These are phyloP conservation scores for Colletotrichum liaoningense DNA, from an alignment of 2,329 filamentous ascomycete species.

Conservation along the genomic window DNA sequence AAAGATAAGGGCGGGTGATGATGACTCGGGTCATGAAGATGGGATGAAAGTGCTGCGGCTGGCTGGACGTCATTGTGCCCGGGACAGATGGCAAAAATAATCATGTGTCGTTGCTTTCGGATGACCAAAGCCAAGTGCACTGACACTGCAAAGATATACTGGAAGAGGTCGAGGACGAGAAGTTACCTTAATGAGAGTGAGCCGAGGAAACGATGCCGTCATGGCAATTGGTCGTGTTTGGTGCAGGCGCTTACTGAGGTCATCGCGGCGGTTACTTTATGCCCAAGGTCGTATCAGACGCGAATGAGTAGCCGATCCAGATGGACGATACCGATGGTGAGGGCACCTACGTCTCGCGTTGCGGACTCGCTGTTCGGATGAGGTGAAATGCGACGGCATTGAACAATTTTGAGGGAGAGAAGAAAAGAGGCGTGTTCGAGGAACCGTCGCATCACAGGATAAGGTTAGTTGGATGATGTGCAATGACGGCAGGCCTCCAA, in stretches of 20 bases:
- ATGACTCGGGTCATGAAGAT: background rate
- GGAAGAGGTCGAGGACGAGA: background rate
- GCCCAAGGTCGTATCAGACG: conserved; percentile 8
- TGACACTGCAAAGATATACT: background rate
- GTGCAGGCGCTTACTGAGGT: conserved; percentile 13
- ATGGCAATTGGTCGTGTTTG: background rate
- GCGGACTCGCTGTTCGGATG: background rate
- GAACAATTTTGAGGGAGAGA: background rate
- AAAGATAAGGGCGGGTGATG: background rate
- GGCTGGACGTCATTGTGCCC: background rate
- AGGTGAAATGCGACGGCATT: background rate
- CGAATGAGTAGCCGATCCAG: background rate
- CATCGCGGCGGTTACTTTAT: background rate
- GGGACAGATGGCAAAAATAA: background rate
- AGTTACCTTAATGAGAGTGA: background rate
- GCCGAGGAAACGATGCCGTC: background rate
- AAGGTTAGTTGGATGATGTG: conserved; percentile 2
- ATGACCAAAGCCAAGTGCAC: background rate
- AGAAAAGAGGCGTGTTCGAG: background rate
- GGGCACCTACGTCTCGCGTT: background rate
- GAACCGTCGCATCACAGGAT: background rate
- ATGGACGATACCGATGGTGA: background rate
- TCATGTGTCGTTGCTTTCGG: background rate
- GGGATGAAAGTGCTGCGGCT: background rate
- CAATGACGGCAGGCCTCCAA: background rate